Evolutionary conservation across 176 grass and related monocot species (phyloP).

Genomic region (Phragmites australis): DNA sequence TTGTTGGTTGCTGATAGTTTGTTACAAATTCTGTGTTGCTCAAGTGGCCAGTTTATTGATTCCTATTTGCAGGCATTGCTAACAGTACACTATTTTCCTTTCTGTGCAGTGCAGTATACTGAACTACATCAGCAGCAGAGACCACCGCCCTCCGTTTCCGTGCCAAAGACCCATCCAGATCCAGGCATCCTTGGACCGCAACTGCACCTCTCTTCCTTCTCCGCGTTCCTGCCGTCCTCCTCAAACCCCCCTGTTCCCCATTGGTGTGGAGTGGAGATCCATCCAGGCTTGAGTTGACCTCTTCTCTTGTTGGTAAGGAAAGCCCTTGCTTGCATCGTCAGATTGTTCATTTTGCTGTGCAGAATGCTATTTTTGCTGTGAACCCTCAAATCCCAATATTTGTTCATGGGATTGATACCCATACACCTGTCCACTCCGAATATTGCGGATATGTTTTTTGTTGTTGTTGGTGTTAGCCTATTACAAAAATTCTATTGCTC

Average conservation of each 20-base stretch:
- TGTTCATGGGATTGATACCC: not conserved
- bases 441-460: not conserved
- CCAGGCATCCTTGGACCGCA: not conserved
- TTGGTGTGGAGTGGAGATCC: not conserved
- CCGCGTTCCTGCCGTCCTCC: too few species aligned
- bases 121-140: not conserved
- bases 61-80: not conserved
- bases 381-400: not conserved
- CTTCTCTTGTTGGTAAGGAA: not conserved
- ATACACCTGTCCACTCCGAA: not conserved
- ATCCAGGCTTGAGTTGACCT: not conserved
- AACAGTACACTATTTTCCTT: slow-evolving; percentile 8
- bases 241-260: too few species aligned
- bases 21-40: not conserved
- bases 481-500: not conserved
- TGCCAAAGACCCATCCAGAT: not conserved
- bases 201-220: not conserved
- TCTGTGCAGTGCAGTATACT: not conserved
- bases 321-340: not conserved
- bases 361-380: not conserved
- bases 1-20: not conserved
- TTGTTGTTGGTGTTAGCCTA: not conserved
- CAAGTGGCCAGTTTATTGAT: not conserved
- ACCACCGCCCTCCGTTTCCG: too few species aligned
- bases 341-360: not conserved